Conservation (phyloP, 2,329 filamentous ascomycete genomes). For the Verticillium tricorpus region DNA sequence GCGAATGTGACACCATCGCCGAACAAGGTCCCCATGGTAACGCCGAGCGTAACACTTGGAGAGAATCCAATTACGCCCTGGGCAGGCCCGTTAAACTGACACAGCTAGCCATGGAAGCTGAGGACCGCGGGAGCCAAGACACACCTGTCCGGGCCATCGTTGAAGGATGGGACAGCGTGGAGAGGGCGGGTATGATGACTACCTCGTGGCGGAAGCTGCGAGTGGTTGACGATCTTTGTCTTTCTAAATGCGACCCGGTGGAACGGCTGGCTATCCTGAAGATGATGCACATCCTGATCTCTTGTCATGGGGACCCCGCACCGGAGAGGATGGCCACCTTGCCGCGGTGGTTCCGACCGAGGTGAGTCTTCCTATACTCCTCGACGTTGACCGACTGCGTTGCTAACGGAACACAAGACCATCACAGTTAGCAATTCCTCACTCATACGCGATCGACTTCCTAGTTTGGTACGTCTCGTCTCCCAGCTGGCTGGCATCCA, state of each 20-base stretch:
- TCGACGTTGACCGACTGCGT: not conserved
- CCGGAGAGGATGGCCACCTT: conserved; percentile 13
- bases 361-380: conserved; percentile 8
- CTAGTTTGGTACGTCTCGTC: conserved; percentile 19
- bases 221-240: conserved; percentile 16
- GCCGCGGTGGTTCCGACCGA: conserved; percentile 19
- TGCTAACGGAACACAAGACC: conserved; percentile 10
- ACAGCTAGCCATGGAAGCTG: not conserved
- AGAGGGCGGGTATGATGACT: not conserved
- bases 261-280: conserved; percentile 18
- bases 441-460: conserved; percentile 23
- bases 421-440: conserved; percentile 17
- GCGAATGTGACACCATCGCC: too few species aligned
- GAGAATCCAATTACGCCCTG: conserved; percentile 15
- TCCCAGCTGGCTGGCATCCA: not conserved
- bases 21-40: too few species aligned
- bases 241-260: conserved; percentile 10
- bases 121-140: conserved; percentile 15
- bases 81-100: conserved; percentile 9
- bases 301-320: conserved; percentile 19
- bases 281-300: conserved; percentile 18
- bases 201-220: conserved; percentile 18
- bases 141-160: conserved; percentile 6
- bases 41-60: conserved; percentile 21
- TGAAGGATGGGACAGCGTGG: conserved; percentile 14